Evolutionary conservation across 2,329 filamentous ascomycete genomes (phyloP).

Genomic region (Ophiostoma fasciatum): DNA sequence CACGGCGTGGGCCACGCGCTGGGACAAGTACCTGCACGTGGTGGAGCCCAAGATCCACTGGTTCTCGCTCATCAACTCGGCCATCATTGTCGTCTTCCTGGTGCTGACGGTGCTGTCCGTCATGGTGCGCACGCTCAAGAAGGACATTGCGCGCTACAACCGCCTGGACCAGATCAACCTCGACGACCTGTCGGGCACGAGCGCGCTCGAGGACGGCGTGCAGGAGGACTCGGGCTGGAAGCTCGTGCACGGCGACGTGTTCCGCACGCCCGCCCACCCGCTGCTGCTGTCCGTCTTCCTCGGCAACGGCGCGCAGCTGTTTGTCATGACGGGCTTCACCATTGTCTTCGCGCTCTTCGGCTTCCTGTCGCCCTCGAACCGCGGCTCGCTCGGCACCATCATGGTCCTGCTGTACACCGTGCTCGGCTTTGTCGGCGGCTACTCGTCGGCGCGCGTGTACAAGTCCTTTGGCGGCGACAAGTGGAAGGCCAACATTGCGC

Average conservation of each 20-base stretch:
- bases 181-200: conserved; percentile 73
- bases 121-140: conserved; percentile 71
- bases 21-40: conserved; percentile 97
- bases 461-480: conserved; percentile 83
- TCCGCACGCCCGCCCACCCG: conserved; percentile 71
- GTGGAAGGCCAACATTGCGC: conserved; percentile 86
- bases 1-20: conserved; percentile 89
- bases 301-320: conserved; percentile 88
- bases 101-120: conserved; percentile 89
- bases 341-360: conserved; percentile 88
- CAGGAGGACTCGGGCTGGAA: conserved; percentile 99
- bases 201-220: conserved; percentile 73
- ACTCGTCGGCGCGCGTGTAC: conserved; percentile 79
- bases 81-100: conserved; percentile 85
- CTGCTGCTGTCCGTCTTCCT: conserved; percentile 76
- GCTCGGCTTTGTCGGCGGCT: conserved; percentile 84
- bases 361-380: conserved; percentile 89
- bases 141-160: conserved; percentile 96
- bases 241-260: conserved; percentile 92
- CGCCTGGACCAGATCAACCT: conserved; percentile 80
- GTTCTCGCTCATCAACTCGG: conserved; percentile 95
- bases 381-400: conserved; percentile 82
- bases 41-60: conserved; percentile 97
- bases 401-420: conserved; percentile 89
- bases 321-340: conserved; percentile 93